Percentiles rank a stretch among this genome's conserved stretches.
Evolutionary conservation across 129 eudicot genomes (phyloP).

Genomic region (Centrapalus pauciflorus): DNA sequence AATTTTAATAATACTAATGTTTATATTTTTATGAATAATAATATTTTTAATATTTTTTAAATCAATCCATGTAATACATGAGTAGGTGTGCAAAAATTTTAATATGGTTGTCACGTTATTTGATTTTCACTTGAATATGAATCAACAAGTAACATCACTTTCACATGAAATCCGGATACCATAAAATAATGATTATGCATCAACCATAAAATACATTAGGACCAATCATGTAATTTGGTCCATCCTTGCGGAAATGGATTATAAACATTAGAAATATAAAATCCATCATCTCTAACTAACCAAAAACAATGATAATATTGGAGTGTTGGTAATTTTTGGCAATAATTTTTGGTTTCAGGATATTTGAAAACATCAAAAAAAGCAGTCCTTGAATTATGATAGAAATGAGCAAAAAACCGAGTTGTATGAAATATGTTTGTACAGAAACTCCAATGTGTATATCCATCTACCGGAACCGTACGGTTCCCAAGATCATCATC

Average conservation of each 20-base stretch:
- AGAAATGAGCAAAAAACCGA: not conserved
- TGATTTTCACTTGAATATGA: too few species aligned
- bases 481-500: not conserved
- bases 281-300: constrained; percentile 6
- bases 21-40: too few species aligned
- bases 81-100: too few species aligned
- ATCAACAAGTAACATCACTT: too few species aligned
- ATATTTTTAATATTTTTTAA: too few species aligned
- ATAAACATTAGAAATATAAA: not conserved
- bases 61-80: too few species aligned
- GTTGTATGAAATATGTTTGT: not conserved
- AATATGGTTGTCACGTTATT: too few species aligned
- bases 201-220: not conserved
- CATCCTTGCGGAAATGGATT: not conserved
- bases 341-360: not conserved
- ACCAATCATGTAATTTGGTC: constrained; percentile 14
- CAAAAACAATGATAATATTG: not conserved
- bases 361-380: not conserved
- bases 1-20: too few species aligned
- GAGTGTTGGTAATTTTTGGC: not conserved
- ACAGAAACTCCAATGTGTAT: constrained; percentile 1
- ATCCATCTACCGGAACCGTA: not conserved
- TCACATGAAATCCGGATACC: too few species aligned
- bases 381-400: not conserved
- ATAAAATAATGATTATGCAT: too few species aligned